Base-by-base conservation (phyloP, 371 early-diverging fungal species). In the Rhizopus delemar region DNA sequence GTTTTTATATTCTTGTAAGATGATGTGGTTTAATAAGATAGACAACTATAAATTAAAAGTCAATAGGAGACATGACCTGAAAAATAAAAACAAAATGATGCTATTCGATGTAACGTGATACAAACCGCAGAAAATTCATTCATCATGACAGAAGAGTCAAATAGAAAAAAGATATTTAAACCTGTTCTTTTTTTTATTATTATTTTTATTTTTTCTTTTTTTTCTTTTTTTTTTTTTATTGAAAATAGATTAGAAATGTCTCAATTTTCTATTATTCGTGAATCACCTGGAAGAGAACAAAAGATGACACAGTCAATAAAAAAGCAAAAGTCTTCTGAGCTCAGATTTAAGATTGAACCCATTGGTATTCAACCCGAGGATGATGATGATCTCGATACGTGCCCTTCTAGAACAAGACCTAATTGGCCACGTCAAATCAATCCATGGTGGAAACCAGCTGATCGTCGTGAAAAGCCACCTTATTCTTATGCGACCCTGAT, bases 401-500 rank as follows among this genome's bases (percentile, higher is more conserved):
- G 77, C 46, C 77, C 77, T 31, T 67, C 77, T 8, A 62, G 74
- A 36, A 71, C 72, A 41, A 53, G 77, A 15, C 35, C 70, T 8
- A 56, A 56, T 35, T 75, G 78, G 75, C 78, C 78, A 16, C 65
- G 64, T 53, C 69, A 75, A 52, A 71, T 78, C 34, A 53, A 56
- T 41, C 73, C 78, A 31, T 78, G 75, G 75, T 79, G 80, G 80
- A 71, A 72, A 49, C 71, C 80, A 8, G 50, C 63, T 15, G 68
- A 74, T 62, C 70, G 66, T 12, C 46, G 52, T 43, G 80, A 80
- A 41, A 91, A 91, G 60, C 98, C 98, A 6, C 90, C 95, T 8
- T 89, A 90, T 63, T 92, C 96, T 11, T 98, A 98, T 69, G 93
- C 97, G 15, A 87, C 89, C 12, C 75, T 98, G 4, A 97, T 98